Percentiles rank a stretch among this genome's conserved stretches.
Evolutionary conservation across 495 filamentous ascomycete species (phyloP).

Genomic region (Penicillium ucsense): DNA sequence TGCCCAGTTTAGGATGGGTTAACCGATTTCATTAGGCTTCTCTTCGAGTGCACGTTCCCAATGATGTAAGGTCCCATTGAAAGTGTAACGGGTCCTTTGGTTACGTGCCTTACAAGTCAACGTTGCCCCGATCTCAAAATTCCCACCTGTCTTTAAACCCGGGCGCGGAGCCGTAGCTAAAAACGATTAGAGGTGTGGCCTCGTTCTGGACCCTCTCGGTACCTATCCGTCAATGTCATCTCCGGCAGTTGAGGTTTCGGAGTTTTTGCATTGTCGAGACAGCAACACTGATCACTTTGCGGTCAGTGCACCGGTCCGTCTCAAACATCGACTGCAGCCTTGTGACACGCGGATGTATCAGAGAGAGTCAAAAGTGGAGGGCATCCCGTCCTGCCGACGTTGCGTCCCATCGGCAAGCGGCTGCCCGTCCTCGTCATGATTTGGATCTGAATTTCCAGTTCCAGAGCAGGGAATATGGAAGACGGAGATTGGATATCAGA

Average conservation of each 20-base stretch:
- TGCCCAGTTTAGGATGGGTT: too few relatives aligned
- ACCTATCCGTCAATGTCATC: background rate
- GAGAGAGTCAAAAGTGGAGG: constrained; percentile 7
- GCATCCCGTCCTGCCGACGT: background rate
- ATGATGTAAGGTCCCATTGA: too few relatives aligned
- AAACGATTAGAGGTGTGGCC: too few relatives aligned
- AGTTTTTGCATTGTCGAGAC: background rate
- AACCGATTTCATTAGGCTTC: too few relatives aligned
- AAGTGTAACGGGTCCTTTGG: too few relatives aligned
- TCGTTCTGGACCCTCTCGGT: background rate
- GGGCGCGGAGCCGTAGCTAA: too few relatives aligned
- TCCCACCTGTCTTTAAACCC: too few relatives aligned
- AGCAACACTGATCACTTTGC: background rate
- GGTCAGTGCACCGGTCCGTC: background rate
- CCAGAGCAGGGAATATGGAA: too few relatives aligned
- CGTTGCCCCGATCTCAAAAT: too few relatives aligned
- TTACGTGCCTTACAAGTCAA: too few relatives aligned
- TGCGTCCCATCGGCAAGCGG: background rate
- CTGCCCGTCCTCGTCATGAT: background rate
- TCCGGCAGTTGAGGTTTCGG: background rate
- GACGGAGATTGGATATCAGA: too few relatives aligned
- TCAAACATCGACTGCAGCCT: background rate
- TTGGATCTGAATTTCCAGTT: background rate
- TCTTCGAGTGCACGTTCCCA: too few relatives aligned
- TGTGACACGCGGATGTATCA: constrained; percentile 4